Base-by-base conservation (phyloP, 495 filamentous ascomycete species). In the Penicillium coffeae region DNA sequence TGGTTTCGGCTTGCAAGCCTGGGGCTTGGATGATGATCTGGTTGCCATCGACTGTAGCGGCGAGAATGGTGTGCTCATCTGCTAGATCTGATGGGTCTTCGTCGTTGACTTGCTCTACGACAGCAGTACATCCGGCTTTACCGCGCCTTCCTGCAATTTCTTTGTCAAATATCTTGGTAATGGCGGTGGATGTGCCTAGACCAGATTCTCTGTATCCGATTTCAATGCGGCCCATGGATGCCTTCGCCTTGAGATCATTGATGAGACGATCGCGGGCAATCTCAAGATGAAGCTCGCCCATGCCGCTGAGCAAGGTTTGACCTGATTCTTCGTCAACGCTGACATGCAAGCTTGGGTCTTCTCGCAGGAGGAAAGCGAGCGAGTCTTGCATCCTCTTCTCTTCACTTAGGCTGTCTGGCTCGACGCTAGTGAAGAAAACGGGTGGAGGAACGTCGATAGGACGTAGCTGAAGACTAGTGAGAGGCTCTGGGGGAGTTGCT, bases 281-380 rank as follows among this genome's bases (percentile, higher is more conserved):
- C 54, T 99, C 94, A 2, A 99, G 81, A 64, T 99, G 94, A n/a
- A 99, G 80, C 44, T 95, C 89, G 2, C 94, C 94, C 94, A 99
- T 99, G 9, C 94, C 94, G 32, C 87, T 89, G 1, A 99, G 74
- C 8, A 95, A 84, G 14, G 90, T 96, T 54, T 96, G 92, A 1
- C 91, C 93, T 0, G 89, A 90, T 60, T 96, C 94, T 54, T 91
- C 85, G 58, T 97, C 89, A 16, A 86, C 70, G 38, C 72, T 85
- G 59, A 96, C 82, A 19, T 91, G 81, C n/a, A 99, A 70, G 64
- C 89, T 95, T 15, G 94, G 94, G 59, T 99, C 94, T 71, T 99
- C 94, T 39, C 94, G 80, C 0, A 95, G 74, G 10, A 96, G 79
- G 37, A 92, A 74, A 1, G 74, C 77, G 2, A 99, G 74, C 2